Evolutionary conservation across 352 stramenopile species (phyloP), one percentile per base, ranked within the genome.

Genomic region (Pythium dissotocum): DNA sequence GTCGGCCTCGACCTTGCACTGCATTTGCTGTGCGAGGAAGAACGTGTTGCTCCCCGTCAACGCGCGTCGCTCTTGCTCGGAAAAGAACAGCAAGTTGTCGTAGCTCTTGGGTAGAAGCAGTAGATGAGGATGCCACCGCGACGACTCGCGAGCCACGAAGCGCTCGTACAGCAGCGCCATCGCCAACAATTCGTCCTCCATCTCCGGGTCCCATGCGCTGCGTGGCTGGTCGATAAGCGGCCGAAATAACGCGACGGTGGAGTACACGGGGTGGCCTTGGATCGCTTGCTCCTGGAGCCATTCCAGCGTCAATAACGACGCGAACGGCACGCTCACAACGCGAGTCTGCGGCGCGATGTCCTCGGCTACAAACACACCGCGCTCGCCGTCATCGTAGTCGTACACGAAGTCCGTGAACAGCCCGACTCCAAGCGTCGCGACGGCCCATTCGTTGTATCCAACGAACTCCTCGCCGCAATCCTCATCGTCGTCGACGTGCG

Each of bases 321-420:
- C 65, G 24, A 89, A 68, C 53, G 87, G 87, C 44, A 93, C 81
- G 58, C 75, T 76, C 58, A 94, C 80, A 3, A 94, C 79, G 51
- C 85, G 63, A 2, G 84, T 88, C 67, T 93, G 87, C 35, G 87
- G 84, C 63, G 73, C 71, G 49, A 94, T 82, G 66, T 94, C 87
- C 63, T 94, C 87, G 16, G 87, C 82, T 67, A 94, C 85, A 67
- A 85, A 94, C 63, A 94, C 87, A 55, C 84, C 84, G 49, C 84
- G 84, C 44, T 94, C 82, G 0, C 72, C 62, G 42, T 77, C 77
- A n/a, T 71, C 70, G 26, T 73, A 73, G 73, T 94, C 87, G 75
- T 94, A 94, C 53, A 94, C 87, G 68, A 94, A 94, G 76, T 93
- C 87, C 8, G 83, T 92, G 42, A 72, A 77, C 32, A 93, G 74